Base-by-base conservation (phyloP, 768 basidiomycete species). In the Tricholoma sp. region DNA sequence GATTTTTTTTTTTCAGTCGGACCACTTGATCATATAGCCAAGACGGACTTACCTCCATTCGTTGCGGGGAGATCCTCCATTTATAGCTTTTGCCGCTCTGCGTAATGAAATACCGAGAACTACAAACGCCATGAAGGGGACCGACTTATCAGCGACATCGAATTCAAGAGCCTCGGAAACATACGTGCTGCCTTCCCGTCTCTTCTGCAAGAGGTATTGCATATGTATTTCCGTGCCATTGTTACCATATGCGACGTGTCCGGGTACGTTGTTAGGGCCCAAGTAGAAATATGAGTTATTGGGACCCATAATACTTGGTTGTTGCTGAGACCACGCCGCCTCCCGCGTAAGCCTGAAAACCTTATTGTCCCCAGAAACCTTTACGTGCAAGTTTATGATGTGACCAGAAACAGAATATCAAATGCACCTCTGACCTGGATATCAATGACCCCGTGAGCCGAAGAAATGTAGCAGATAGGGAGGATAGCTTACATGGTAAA, bases 271-370 rank as follows among this genome's bases (percentile, higher is more conserved):
- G 41, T 74, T 74, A 5, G 89, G 88, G 1, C 89, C 89, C 57
- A 91, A 83, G 64, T 89, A 91, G 58, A 90, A 80, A 66, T 79
- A 89, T 5, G 89, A 83, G 39, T 81, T 86, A 57, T 78, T 81
- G n/a, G 89, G 89, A n/a, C 89, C 89, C 83, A 89, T 85, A 59
- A 90, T 83, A 48, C 74, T 77, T 20, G 82, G 80, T 64, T 89
- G 83, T 54, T 82, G 83, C 62, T 83, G 78, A 20, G 81, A 74
- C 89, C 89, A 91, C 18, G 72, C 75, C 0, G 76, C 68, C 63
- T 91, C 86, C 15, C 89, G 82, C 39, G 78, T 76, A 53, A 91
- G 71, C 59, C 83, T 79, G 57, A 89, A 76, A 57, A 90, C 76
- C 28, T 79, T 70, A 68, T 87, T 49, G 47, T 49, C 47, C 17